Conservation (phyloP, 495 filamentous ascomycete species). For the Aspergillus avenaceus region DNA sequence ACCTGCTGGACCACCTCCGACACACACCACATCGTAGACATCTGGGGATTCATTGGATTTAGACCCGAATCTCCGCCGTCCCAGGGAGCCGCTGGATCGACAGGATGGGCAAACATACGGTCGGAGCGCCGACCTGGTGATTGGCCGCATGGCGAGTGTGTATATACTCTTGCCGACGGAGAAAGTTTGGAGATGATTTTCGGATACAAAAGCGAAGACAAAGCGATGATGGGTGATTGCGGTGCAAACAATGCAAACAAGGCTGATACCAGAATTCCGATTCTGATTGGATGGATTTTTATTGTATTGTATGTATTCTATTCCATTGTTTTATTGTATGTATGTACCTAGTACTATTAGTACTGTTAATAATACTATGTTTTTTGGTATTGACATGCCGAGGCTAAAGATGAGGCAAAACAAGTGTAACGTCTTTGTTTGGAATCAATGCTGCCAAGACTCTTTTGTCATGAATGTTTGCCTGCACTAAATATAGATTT, state of each 20-base stretch:
- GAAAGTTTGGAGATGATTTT: slow-evolving; percentile 4
- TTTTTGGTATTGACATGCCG: no score
- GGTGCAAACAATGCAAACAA: slow-evolving; percentile 20
- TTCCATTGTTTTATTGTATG: no score
- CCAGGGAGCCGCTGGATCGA: slow-evolving; percentile 23
- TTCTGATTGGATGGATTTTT: no score
- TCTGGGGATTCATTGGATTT: slow-evolving; percentile 26
- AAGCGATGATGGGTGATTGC: background rate
- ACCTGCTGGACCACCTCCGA: slow-evolving; percentile 95
- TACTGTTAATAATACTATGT: no score
- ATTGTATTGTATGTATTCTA: no score
- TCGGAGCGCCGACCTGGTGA: slow-evolving; percentile 29
- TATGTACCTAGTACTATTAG: no score
- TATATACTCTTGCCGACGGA: slow-evolving; percentile 2
- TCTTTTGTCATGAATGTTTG: no score
- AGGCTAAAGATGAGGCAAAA: no score
- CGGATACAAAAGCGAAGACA: background rate
- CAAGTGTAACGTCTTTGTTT: no score
- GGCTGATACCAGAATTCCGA: no score
- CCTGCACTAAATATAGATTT: no score
- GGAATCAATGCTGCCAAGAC: no score
- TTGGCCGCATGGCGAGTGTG: slow-evolving; percentile 32
- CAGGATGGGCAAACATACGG: slow-evolving; percentile 42
- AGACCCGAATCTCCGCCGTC: slow-evolving; percentile 28
- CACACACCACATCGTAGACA: slow-evolving; percentile 91